Percentiles rank a stretch among this genome's conserved stretches.
phyloP scores from a whole-genome alignment of 176 grass and related monocot species.

The Urochloa ruziziensis region DNA sequence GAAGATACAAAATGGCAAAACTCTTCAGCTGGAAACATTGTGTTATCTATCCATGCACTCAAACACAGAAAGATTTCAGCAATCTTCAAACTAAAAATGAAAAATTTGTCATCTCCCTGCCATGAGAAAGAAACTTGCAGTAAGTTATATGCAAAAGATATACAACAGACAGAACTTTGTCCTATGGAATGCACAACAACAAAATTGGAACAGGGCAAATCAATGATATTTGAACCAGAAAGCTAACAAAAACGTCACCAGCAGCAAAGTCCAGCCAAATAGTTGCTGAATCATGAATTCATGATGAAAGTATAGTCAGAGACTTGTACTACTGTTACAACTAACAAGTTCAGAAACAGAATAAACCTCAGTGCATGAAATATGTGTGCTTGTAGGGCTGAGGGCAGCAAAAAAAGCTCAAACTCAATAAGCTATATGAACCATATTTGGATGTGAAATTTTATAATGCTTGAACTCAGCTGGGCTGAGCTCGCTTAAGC shows the following conservation, averaged over 20 bases:
- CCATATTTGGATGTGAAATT: not conserved
- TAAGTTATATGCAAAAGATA: conserved; percentile 22
- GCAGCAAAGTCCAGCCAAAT: not conserved
- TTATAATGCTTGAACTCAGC: not conserved
- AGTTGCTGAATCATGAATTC: not conserved
- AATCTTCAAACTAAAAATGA: conserved; percentile 65
- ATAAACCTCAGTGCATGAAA: too few species aligned
- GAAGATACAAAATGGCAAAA: conserved; percentile 62
- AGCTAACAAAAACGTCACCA: conserved; percentile 4
- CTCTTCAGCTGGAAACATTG: conserved; percentile 44
- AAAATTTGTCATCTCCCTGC: conserved; percentile 75
- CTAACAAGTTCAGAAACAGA: not conserved
- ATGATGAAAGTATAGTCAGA: not conserved
- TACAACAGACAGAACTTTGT: not conserved
- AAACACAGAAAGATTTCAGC: conserved; percentile 66
- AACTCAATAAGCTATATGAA: not conserved
- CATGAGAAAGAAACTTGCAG: conserved; percentile 23
- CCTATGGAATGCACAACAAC: conserved; percentile 9
- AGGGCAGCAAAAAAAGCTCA: not conserved
- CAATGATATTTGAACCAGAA: not conserved
- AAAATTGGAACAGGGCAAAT: not conserved
- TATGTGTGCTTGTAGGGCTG: too few species aligned
- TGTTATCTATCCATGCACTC: conserved; percentile 46
- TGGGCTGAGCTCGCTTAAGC: not conserved
- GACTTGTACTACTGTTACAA: not conserved